Conservation (phyloP, 352 stramenopile genomes). For the Peronospora tabacina region DNA sequence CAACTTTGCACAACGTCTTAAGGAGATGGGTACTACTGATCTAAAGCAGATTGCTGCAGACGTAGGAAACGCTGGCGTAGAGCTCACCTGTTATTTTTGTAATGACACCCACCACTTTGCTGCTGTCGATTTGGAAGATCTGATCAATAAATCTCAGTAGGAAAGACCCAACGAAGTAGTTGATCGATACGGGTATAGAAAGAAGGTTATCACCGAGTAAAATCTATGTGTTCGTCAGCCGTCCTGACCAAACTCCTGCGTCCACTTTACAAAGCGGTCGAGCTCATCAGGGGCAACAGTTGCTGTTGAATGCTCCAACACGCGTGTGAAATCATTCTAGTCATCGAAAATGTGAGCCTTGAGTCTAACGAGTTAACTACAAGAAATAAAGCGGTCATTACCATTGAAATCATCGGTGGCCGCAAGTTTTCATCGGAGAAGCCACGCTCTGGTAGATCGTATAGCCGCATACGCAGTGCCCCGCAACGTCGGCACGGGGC, state of each 20-base stretch:
- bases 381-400: slow-evolving; percentile 22
- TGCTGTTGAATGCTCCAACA: slow-evolving; percentile 90
- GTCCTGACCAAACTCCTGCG: slow-evolving; percentile 98
- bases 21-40: slow-evolving; percentile 42
- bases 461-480: slow-evolving; percentile 76
- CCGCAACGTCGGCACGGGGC: slow-evolving; percentile 63
- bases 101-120: slow-evolving; percentile 74
- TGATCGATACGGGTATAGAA: slow-evolving; percentile 26
- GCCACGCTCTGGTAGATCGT: slow-evolving; percentile 71
- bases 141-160: slow-evolving; percentile 23
- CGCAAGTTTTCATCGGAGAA: slow-evolving; percentile 82
- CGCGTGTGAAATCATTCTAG: slow-evolving; percentile 93
- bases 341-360: slow-evolving; percentile 4
- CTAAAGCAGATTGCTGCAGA: slow-evolving; percentile 45
- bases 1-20: slow-evolving; percentile 44
- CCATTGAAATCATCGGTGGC: slow-evolving; percentile 83
- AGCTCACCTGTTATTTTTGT: slow-evolving; percentile 81
- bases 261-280: slow-evolving; percentile 97
- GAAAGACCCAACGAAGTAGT: slow-evolving; percentile 15
- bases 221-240: slow-evolving; percentile 56
- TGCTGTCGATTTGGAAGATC: slow-evolving; percentile 33
- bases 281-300: slow-evolving; percentile 97
- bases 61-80: slow-evolving; percentile 44
- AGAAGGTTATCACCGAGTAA: slow-evolving; percentile 15
- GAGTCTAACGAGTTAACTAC: neutral